Evolutionary conservation across 805 yeast species (phyloP), one percentile per base, ranked within the genome.

Genomic region (Gaillardinia entomophila): DNA sequence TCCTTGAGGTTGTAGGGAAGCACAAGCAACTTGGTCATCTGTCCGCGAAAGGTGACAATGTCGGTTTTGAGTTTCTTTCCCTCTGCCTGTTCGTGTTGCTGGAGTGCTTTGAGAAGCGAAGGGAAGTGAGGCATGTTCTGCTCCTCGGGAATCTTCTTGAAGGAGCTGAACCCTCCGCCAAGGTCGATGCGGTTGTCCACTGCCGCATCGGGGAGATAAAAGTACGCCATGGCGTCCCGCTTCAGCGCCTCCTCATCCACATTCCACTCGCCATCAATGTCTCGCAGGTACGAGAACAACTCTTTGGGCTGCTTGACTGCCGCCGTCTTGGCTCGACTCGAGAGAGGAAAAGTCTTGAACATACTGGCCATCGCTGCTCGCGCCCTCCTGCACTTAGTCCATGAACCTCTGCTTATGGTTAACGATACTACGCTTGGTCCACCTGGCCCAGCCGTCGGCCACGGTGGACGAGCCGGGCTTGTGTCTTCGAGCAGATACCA

Each of bases 261-360:
- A 7, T 38, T 37, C 47, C 53, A 64, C 15, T 48, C 48, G 3
- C 77, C 79, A 4, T 77, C 73, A n/a, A 58, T 57, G 17, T 73
- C 75, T 35, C 87, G 62, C 2, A 90, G 77, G 51, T 66, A 90
- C 3, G 74, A 55, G n/a, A 74, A 66, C 3, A 90, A 43, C 55
- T 92, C 96, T 42, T 80, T 82, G 2, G 98, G 97, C 54, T 87
- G 94, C 47, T 81, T 79, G 33, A 89, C 66, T 2, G 86, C 75
- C 0, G 90, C 77, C 7, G 80, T 71, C 19, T 73, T 66, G 1
- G 86, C 73, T 36, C 83, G 61, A 8, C 74, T 61, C 31, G 52
- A 51, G 22, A 71, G 42, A 2, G 75, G 72, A 37, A 66, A 54
- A n/a, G 60, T 49, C 32, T 49, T 56, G 33, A 51, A 43, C 58